These are phyloP conservation scores for Eimeria maxima DNA, from an alignment of 169 alveolate species.

Conservation along the genomic window DNA sequence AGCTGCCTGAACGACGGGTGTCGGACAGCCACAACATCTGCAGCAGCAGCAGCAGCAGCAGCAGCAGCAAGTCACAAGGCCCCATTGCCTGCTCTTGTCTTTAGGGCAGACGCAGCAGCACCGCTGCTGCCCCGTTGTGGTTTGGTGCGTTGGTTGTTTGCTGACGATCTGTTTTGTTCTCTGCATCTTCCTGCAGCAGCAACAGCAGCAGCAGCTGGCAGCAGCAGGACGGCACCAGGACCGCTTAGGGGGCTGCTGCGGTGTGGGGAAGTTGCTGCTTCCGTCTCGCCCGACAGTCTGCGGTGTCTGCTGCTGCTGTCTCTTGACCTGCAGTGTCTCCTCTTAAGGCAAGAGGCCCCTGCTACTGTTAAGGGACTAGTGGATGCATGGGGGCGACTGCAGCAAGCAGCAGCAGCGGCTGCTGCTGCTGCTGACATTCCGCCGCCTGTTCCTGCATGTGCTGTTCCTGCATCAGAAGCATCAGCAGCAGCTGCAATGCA, in stretches of 20 bases:
- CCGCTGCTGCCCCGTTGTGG: constrained; percentile 42
- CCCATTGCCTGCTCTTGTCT: constrained; percentile 60
- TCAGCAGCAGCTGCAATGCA: neutral
- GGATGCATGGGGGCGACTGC: neutral
- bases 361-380: neutral
- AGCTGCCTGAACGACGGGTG: neutral
- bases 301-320: neutral
- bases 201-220: neutral
- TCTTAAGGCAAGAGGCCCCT: constrained; percentile 2
- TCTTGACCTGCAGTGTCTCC: constrained; percentile 1
- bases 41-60: constrained; percentile 64
- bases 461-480: neutral
- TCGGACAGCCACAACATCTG: neutral
- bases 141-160: neutral
- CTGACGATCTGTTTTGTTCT: neutral
- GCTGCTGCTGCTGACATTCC: neutral
- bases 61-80: constrained; percentile 51
- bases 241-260: constrained; percentile 15
- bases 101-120: constrained; percentile 60
- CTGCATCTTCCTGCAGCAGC: neutral
- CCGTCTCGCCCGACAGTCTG: constrained; percentile 49
- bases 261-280: neutral
- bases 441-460: neutral
- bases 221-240: neutral
- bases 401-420: neutral